These are phyloP conservation scores for Candida koratica DNA, from an alignment of 805 yeast species.

Conservation along the genomic window DNA sequence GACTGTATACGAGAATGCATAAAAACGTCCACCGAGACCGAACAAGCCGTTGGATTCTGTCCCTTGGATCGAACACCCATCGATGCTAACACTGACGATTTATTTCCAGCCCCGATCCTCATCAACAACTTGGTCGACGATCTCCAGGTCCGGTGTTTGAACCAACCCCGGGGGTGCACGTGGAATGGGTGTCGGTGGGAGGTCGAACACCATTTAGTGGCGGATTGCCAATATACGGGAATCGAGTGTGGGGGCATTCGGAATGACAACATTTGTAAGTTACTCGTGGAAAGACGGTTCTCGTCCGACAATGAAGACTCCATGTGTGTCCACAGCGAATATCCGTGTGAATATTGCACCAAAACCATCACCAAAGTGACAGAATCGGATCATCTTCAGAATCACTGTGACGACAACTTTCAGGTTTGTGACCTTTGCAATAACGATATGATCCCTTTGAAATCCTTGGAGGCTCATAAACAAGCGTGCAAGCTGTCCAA, in stretches of 20 bases:
- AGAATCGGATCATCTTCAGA: constrained; percentile 31
- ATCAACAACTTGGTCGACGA: constrained; percentile 61
- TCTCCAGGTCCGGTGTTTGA: constrained; percentile 52
- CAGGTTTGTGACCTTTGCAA: constrained; percentile 41
- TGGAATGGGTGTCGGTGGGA: constrained; percentile 61
- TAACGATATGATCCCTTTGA: constrained; percentile 39
- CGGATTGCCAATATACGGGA: constrained; percentile 35
- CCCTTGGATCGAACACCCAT: constrained; percentile 60
- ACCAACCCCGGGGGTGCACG: constrained; percentile 49
- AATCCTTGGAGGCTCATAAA: constrained; percentile 37
- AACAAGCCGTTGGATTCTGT: constrained; percentile 31
- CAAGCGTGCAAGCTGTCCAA: constrained; percentile 40
- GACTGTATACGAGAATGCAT: constrained; percentile 49
- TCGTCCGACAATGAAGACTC: constrained; percentile 6
- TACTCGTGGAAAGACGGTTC: constrained; percentile 18
- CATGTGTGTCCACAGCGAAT: constrained; percentile 38
- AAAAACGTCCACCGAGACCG: constrained; percentile 27
- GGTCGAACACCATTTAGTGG: constrained; percentile 44
- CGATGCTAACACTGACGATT: constrained; percentile 26
- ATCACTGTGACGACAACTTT: constrained; percentile 39
- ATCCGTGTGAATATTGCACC: constrained; percentile 37
- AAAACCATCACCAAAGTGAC: constrained; percentile 24
- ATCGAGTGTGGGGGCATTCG: constrained; percentile 28
- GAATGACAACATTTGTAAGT: constrained; percentile 9
- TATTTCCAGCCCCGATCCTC: constrained; percentile 51